Percentiles rank a stretch among this genome's conserved stretches.
Evolutionary conservation across 2,329 filamentous ascomycete species (phyloP).

Genomic region (Diaporthe amygdali): DNA sequence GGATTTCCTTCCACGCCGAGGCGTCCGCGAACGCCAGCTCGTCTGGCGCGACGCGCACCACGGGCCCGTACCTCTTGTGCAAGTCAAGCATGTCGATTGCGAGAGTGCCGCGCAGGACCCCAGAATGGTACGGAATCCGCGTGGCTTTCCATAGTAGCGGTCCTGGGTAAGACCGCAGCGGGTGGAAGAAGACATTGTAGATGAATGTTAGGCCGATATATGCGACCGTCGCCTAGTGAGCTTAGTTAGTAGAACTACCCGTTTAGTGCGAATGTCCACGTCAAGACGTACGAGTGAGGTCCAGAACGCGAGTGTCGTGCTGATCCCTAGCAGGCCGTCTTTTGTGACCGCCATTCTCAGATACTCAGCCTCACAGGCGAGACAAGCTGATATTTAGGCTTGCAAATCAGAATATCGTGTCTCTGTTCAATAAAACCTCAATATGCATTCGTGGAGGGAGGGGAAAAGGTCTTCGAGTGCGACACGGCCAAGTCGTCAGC

Average conservation of each 20-base stretch:
- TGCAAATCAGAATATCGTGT: not conserved
- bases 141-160: conserved; percentile 27
- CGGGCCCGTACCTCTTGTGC: conserved; percentile 43
- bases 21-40: conserved; percentile 44
- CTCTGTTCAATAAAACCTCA: not conserved
- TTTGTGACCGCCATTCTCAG: not conserved
- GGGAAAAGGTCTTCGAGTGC: too few species aligned
- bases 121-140: conserved; percentile 15
- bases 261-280: not conserved
- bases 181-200: conserved; percentile 30
- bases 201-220: not conserved
- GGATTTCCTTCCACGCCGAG: conserved; percentile 41
- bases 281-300: not conserved
- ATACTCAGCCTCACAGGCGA: too few species aligned
- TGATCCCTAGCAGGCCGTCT: not conserved
- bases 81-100: conserved; percentile 26
- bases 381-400: not conserved
- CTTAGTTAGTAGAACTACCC: not conserved
- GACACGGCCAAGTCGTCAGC: too few species aligned
- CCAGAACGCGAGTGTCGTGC: not conserved
- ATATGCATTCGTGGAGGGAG: too few species aligned
- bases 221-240: not conserved
- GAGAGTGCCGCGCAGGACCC: not conserved
- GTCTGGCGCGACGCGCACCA: conserved; percentile 48
- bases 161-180: conserved; percentile 29